Evolutionary conservation across 2,329 filamentous ascomycete genomes (phyloP), one percentile per base, ranked within the genome.

Genomic region (Beauveria asiatica): DNA sequence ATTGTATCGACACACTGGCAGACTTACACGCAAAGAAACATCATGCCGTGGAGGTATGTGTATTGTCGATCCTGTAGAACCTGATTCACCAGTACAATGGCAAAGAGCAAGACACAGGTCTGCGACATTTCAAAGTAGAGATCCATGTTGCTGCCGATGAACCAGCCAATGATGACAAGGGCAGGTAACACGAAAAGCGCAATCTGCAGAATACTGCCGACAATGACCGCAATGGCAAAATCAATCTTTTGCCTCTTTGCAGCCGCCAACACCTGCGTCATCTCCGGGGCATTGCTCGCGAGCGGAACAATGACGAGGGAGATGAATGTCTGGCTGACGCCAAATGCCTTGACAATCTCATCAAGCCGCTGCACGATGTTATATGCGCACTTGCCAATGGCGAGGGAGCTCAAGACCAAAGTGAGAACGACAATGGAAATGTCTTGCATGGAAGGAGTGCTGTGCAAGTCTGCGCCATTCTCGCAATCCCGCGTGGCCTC

Each of bases 191-290:
- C 62, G 57, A 64, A 62, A 23, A 64, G 48, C 3, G 62, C 58
- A 55, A 64, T 64, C 56, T 64, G 62, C 48, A 64, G 17, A 13
- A 64, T 64, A 49, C 62, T 64, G 23, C 61, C 62, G 5, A 64
- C 61, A n/a, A 64, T 64, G 41, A 64, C 62, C 3, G 61, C 59
- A 45, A 64, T 59, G 23, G 62, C 62, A 55, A 64, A 64, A 23
- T 62, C 53, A 33, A 64, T 56, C 46, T 64, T 64, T 41, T 62
- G 55, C 46, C 57, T 61, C 48, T 46, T 48, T 19, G 59, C 62
- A 3, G 62, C 62, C 10, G 61, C 62, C 21, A 64, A 21, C 13
- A 64, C 62, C 44, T 64, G 62, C 27, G 61, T 57, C 56, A 64
- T 16, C 54, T 64, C 62, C 3, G 61, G 33, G 7, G 62, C 62